Conservation (phyloP, 371 early-diverging fungal species). For the Mucor piriformis region DNA sequence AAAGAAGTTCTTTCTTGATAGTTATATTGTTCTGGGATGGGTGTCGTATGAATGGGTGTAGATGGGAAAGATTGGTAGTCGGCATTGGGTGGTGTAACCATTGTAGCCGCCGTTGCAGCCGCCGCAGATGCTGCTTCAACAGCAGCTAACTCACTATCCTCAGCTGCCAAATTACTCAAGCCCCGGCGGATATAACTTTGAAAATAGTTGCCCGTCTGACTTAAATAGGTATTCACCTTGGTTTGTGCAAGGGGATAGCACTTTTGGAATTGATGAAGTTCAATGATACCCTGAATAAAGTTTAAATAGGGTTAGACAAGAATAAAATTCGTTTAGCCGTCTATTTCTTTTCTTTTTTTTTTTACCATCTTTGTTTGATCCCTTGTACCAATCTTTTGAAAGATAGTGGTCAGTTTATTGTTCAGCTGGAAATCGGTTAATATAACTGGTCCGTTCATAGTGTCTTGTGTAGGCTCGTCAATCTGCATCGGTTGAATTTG, state of each 20-base stretch:
- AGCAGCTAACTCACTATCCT: slow-evolving; percentile 49
- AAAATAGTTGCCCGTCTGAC: slow-evolving; percentile 72
- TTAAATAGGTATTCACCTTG: slow-evolving; percentile 63
- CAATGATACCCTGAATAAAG: slow-evolving; percentile 66
- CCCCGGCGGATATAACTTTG: slow-evolving; percentile 80
- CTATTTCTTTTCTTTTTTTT: background rate
- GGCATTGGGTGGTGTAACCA: background rate
- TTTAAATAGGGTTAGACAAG: background rate
- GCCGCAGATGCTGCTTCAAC: slow-evolving; percentile 5
- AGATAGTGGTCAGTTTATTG: slow-evolving; percentile 66
- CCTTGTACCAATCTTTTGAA: slow-evolving; percentile 72
- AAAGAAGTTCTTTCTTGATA: background rate
- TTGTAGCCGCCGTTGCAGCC: background rate
- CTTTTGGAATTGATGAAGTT: slow-evolving; percentile 79
- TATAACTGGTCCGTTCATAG: background rate
- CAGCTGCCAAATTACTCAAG: slow-evolving; percentile 63
- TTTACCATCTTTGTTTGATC: slow-evolving; percentile 73
- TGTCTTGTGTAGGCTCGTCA: slow-evolving; percentile 19
- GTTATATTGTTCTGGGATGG: background rate
- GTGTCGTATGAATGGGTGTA: background rate
- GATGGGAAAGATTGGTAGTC: background rate
- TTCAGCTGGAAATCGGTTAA: slow-evolving; percentile 58
- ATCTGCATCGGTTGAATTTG: slow-evolving; percentile 40
- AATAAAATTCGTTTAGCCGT: background rate
- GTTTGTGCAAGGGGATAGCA: slow-evolving; percentile 65